Evolutionary conservation across 148 eudicot genomes (phyloP), one percentile per base, ranked within the genome.

Genomic region (Spergularia bocconei): DNA sequence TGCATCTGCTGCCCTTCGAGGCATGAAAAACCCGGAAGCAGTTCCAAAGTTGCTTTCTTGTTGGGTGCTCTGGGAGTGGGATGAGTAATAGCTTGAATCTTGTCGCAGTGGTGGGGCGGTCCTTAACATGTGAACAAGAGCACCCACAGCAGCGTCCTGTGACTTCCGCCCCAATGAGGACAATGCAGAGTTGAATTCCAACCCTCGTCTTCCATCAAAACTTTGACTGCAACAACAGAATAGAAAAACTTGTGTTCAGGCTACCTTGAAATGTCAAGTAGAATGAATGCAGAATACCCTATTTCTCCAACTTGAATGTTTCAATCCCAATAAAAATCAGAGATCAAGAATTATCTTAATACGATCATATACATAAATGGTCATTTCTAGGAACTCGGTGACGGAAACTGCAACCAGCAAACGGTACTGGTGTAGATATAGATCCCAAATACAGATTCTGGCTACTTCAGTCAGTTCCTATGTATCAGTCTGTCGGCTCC

Each of bases 41-140:
- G 86, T 70, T 71, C 82, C 87, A 57, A 73, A 75, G 72, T 82
- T 88, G 41, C 78, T 81, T 62, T 79, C 85, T 69, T 67, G 73
- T 63, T 82, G 88, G 53, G 67, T 58, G 72, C 79, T 90, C 17
- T 71, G 84, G 70, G 91, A 73, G 67, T 54, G 84, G 54, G 88
- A 44, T 25, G 91, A 84, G 75, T 82, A 88, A 71, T 81, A 83
- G 73, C 93, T 87, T 17, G 90, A 88, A 77, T 88, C 97, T 76
- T 87, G 95, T n/a, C 86, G 93, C 47, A 90, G 86, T 41, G 98
- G 96, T 48, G 97, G 97, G 73, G 98, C 98, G 3, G 90, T 82
- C 69, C 88, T 87, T 54, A 94, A 82, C 93, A 91, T 87, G 60
- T 86, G 95, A 68, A 91, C 93, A 60, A 94, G 91, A 36, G 88